These are phyloP conservation scores for Camptophora hylomeconis DNA, from an alignment of 2,329 filamentous ascomycete genomes.

Conservation along the genomic window DNA sequence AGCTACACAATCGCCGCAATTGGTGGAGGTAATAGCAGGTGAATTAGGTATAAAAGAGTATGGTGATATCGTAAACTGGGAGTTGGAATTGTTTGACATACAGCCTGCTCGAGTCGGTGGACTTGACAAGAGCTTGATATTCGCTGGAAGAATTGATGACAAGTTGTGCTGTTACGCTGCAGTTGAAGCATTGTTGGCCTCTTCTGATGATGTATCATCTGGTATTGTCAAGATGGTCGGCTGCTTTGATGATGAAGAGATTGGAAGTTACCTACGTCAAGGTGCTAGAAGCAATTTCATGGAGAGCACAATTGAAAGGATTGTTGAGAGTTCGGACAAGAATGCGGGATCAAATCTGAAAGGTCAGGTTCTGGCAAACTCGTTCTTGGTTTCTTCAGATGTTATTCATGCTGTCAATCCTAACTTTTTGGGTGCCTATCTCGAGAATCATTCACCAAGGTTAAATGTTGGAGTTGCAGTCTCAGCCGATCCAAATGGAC, in stretches of 20 bases:
- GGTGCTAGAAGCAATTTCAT: slow-evolving; percentile 85
- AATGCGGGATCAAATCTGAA: slow-evolving; percentile 41
- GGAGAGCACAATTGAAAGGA: slow-evolving; percentile 64
- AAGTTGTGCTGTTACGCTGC: slow-evolving; percentile 95
- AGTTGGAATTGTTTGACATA: slow-evolving; percentile 84
- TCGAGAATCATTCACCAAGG: slow-evolving; percentile 71
- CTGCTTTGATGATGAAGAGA: slow-evolving; percentile 96
- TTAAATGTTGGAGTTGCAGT: slow-evolving; percentile 80
- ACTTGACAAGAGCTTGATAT: slow-evolving; percentile 85
- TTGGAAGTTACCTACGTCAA: slow-evolving; percentile 80
- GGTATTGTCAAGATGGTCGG: slow-evolving; percentile 75
- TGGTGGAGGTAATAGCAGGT: slow-evolving; percentile 70
- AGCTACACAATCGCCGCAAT: slow-evolving; percentile 67
- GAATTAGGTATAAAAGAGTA: slow-evolving; percentile 64
- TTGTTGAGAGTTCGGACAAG: slow-evolving; percentile 41
- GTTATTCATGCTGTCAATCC: slow-evolving; percentile 91
- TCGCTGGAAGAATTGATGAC: slow-evolving; percentile 88
- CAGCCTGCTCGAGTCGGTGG: slow-evolving; percentile 77
- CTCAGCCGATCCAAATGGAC: slow-evolving; percentile 72
- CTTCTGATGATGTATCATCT: slow-evolving; percentile 37
- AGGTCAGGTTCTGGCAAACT: slow-evolving; percentile 76
- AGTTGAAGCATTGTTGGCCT: slow-evolving; percentile 66
- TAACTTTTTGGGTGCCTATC: slow-evolving; percentile 76
- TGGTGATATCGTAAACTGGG: slow-evolving; percentile 80
- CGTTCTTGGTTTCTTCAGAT: slow-evolving; percentile 83